Evolutionary conservation across 805 yeast species (phyloP), one percentile per base, ranked within the genome.

Genomic region (Danielia oregonensis): DNA sequence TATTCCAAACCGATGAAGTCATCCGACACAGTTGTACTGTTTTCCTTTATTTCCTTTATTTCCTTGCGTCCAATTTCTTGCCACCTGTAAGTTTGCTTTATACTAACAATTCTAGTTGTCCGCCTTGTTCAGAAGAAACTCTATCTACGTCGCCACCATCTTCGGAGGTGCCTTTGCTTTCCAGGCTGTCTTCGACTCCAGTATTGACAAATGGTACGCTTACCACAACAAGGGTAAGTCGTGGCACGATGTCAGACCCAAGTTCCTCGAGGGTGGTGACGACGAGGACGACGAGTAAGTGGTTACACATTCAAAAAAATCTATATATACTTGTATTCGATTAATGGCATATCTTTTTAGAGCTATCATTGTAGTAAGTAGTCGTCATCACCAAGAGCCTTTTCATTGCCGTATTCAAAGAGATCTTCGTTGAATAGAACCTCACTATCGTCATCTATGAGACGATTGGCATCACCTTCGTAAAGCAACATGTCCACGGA

Each of bases 121-220:
- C 33, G 47, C 51, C 24, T 47, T 55, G 29, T 39, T 46, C 76
- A 86, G 86, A 77, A 86, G 96, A 76, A 89, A 91, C 79, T 77
- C 97, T 30, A 72, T 83, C 44, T 86, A 75, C 65, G 95, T 89
- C 43, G 86, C 86, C 47, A 71, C 93, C 43, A 72, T 89, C 42
- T 82, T 89, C 51, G 82, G 79, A 32, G 79, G 85, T 53, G 88
- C 97, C 30, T 89, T 89, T 57, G 78, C 79, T 44, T 87, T 88
- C 76, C 91, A 86, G 70, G 81, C 79, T 33, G 71, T 72, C 55
- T 83, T 83, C 49, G 93, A 85, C 58, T 59, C 64, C 42, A 80
- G 73, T 43, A 70, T 83, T 44, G 84, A 82, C 52, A 55, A 54
- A 31, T 84, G 82, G 82, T 84, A 79, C 70, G 85, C 80, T 55